phyloP scores from a whole-genome alignment of 2,329 filamentous ascomycete species.

The Neophaeococcomyces mojaviensis region DNA sequence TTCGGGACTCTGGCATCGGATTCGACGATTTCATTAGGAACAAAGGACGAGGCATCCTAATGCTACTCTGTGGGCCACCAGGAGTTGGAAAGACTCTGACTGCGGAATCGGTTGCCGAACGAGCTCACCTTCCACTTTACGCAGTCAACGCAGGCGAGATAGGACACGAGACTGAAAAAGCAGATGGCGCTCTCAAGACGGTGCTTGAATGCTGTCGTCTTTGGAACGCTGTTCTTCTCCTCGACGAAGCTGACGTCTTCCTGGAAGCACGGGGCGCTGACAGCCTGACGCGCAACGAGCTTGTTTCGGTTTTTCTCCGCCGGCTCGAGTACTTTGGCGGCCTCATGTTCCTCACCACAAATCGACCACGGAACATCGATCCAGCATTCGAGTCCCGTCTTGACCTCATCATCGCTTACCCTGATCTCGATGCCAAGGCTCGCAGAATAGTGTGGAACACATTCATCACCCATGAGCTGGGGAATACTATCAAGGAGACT shows the following conservation, averaged over 20 bases:
- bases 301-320: conserved; percentile 17
- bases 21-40: conserved; percentile 47
- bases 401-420: conserved; percentile 24
- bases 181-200: neutral
- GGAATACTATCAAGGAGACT: neutral
- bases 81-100: conserved; percentile 50
- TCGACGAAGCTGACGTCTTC: conserved; percentile 14
- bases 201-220: neutral
- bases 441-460: conserved; percentile 4
- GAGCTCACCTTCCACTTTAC: conserved; percentile 45
- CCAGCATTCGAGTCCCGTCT: conserved; percentile 26
- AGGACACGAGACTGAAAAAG: neutral
- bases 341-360: conserved; percentile 28
- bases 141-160: conserved; percentile 28
- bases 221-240: conserved; percentile 10
- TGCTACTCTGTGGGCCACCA: conserved; percentile 40
- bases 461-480: neutral
- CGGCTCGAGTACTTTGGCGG: conserved; percentile 21
- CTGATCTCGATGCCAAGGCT: conserved; percentile 12
- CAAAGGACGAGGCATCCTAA: conserved; percentile 44
- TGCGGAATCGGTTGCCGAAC: conserved; percentile 44
- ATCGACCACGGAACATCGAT: conserved; percentile 24
- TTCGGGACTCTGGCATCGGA: conserved; percentile 26
- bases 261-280: conserved; percentile 5
- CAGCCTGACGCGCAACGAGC: conserved; percentile 8